Evolutionary conservation across 257 asterid genomes (phyloP).

Genomic region (Verbascum thapsus): DNA sequence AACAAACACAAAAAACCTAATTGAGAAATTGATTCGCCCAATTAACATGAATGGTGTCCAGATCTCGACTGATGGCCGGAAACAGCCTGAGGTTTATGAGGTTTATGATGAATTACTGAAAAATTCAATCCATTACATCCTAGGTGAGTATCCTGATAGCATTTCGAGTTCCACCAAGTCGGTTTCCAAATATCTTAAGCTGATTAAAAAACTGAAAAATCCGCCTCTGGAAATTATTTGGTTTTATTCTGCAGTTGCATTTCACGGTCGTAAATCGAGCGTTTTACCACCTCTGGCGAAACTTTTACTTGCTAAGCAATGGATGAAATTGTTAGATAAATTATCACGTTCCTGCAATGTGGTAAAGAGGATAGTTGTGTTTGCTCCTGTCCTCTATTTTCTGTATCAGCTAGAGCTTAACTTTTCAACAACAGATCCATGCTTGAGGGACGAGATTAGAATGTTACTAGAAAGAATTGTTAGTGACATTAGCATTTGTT

Average conservation of each 20-base stretch:
- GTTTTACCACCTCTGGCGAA: conserved; percentile 27
- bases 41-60: conserved; percentile 16
- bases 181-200: not conserved
- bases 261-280: conserved; percentile 25
- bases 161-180: conserved; percentile 12
- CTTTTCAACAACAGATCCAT: conserved; percentile 26
- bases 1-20: conserved; percentile 10
- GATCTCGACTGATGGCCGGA: conserved; percentile 15
- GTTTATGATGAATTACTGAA: conserved; percentile 13
- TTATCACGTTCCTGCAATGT: conserved; percentile 23
- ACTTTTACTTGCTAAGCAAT: conserved; percentile 15
- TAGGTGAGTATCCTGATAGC: conserved; percentile 15
- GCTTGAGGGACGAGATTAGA: conserved; percentile 33
- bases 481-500: conserved; percentile 31
- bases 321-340: conserved; percentile 21
- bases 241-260: conserved; percentile 18
- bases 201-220: conserved; percentile 7
- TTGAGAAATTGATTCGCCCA: conserved; percentile 13
- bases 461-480: conserved; percentile 26
- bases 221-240: conserved; percentile 36
- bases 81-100: not conserved
- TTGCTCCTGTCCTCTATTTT: conserved; percentile 35
- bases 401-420: conserved; percentile 28
- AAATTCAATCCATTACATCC: conserved; percentile 25
- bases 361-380: conserved; percentile 34